Conservation (phyloP, 352 stramenopile genomes). For the Pythium coloratum region DNA sequence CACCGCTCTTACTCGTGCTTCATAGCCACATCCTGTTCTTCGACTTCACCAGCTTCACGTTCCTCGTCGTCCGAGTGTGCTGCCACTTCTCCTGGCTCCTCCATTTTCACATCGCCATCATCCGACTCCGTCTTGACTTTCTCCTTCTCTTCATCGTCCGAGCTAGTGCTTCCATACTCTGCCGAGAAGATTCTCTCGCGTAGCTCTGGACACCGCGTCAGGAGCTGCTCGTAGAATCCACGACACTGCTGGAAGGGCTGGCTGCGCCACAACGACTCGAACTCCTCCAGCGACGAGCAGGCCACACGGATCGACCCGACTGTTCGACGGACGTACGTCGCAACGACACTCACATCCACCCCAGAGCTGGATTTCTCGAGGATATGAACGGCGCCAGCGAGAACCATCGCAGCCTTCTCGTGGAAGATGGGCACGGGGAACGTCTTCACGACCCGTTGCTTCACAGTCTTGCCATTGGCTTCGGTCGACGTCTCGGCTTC, state of each 20-base stretch:
- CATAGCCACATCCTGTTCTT: conserved; percentile 22
- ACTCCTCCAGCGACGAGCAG: conserved; percentile 56
- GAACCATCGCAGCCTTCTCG: conserved; percentile 61
- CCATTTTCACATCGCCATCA: background rate
- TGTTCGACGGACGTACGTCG: conserved; percentile 47
- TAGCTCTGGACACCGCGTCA: conserved; percentile 41
- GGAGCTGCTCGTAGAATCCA: conserved; percentile 57
- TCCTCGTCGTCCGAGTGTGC: conserved; percentile 16
- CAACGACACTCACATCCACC: conserved; percentile 30
- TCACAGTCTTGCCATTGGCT: conserved; percentile 11
- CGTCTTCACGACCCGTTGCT: conserved; percentile 35
- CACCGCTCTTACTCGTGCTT: background rate
- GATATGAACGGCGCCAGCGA: conserved; percentile 42
- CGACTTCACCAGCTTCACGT: conserved; percentile 28
- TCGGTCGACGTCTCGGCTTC: conserved; percentile 25
- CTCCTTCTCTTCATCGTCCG: conserved; percentile 10
- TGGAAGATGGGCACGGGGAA: conserved; percentile 64
- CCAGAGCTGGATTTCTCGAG: conserved; percentile 44
- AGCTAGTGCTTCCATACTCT: background rate
- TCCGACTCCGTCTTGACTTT: conserved; percentile 22
- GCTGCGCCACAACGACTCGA: conserved; percentile 65
- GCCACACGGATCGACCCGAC: conserved; percentile 42
- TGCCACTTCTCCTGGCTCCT: background rate
- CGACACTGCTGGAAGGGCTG: conserved; percentile 53
- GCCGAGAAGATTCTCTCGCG: conserved; percentile 29